Evolutionary conservation across 345 rosid genomes (phyloP).

Genomic region (Rhodamnia rubescens): DNA sequence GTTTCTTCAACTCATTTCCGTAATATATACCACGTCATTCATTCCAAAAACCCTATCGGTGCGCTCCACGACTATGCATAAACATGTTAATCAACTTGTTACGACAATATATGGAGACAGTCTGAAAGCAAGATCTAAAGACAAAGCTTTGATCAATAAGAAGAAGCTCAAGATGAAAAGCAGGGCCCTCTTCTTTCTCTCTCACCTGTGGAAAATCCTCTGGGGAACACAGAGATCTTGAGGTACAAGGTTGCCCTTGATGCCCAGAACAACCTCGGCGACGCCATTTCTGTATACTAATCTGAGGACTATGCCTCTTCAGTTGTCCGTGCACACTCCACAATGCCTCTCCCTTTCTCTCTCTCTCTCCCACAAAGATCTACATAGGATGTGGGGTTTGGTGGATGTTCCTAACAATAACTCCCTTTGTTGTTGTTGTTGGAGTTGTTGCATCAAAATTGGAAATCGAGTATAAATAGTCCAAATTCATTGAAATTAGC

Average conservation of each 20-base stretch:
- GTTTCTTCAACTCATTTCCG: not conserved
- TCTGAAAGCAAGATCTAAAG: not conserved
- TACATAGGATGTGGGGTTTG: not conserved
- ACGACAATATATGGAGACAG: not conserved
- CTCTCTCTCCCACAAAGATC: not conserved
- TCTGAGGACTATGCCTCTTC: not conserved
- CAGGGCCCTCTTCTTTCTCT: not conserved
- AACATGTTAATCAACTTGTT: not conserved
- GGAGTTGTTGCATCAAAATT: not conserved
- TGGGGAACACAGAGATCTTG: constrained; percentile 62
- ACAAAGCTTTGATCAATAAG: not conserved
- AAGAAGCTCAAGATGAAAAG: not conserved
- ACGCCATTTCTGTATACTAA: constrained; percentile 20
- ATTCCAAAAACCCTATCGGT: not conserved
- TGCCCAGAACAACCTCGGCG: constrained; percentile 65
- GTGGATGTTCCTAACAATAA: not conserved
- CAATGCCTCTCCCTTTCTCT: not conserved
- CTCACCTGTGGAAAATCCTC: constrained; percentile 66
- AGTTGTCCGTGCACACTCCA: not conserved
- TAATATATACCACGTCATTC: not conserved
- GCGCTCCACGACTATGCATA: not conserved
- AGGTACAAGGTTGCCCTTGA: constrained; percentile 79
- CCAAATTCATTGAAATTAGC: not conserved
- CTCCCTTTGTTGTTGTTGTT: not conserved
- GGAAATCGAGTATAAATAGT: not conserved